Evolutionary conservation across 805 yeast genomes (phyloP), one percentile per base, ranked within the genome.

Genomic region (Sugiyamaella chiloensis): DNA sequence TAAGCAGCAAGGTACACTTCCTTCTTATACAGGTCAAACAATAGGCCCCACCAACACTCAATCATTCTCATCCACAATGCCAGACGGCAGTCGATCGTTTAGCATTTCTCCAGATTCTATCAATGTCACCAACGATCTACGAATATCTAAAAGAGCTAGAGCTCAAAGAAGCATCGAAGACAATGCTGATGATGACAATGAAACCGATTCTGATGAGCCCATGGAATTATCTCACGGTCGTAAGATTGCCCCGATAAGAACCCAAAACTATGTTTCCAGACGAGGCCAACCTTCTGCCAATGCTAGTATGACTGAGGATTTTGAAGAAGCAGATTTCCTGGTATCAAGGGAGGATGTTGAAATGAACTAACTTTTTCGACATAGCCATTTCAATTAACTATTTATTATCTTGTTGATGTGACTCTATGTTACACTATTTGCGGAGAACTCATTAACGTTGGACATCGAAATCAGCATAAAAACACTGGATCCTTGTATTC

Each of bases 271-370:
- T 19, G 26, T 16, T 7, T 42, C 45, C 8, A 19, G 27, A 37
- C 42, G 14, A 14, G 30, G 16, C n/a, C 12, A 12, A 4, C 27
- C 30, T 12, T 23, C n/a, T 20, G 30, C 27, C 12, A 17, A 24
- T 20, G 42, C 24, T 20, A 9, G 29, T 12, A 37, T 24, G 36
- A 19, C 37, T 14, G 59, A 51, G 26, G 66, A 61, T 30, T 62
- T 63, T 41, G 63, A 51, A 9, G 63, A 62, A 7, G 66, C 66
- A 2, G 51, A 44, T 2, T 63, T 63, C 43, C 46, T 63, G 40
- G 50, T 44, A 29, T 52, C 58, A 16, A 45, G 46, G 31, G 51
- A 29, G 37, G 29, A 26, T 26, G 29, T 26, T 8, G 29, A 26
- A 7, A 26, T 26, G 29, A 8, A 7, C 7, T 26, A 26, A 11